phyloP scores from a whole-genome alignment of 2,329 filamentous ascomycete species.

The Ophiostoma himal-ulmi region DNA sequence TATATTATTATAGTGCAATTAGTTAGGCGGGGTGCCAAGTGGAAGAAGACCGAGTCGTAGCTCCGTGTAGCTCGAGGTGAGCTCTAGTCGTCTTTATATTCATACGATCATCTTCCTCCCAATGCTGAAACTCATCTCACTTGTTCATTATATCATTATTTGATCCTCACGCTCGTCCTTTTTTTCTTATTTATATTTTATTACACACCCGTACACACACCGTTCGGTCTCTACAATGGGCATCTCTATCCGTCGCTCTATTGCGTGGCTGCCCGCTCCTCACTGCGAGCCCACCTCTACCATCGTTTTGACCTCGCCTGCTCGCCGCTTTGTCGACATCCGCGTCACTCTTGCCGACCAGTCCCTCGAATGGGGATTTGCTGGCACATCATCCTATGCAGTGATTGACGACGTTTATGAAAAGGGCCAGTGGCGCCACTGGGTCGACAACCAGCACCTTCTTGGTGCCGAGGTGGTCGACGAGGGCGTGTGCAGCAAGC shows the following conservation, averaged over 20 bases:
- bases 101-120: neutral
- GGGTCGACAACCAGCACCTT: slow-evolving; percentile 50
- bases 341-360: slow-evolving; percentile 38
- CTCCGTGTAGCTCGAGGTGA: neutral
- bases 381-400: slow-evolving; percentile 45
- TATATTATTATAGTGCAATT: slow-evolving; percentile 7
- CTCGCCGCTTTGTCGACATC: slow-evolving; percentile 55
- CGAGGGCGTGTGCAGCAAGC: slow-evolving; percentile 50
- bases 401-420: slow-evolving; percentile 27
- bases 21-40: slow-evolving; percentile 5
- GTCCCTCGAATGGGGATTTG: slow-evolving; percentile 60
- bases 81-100: neutral
- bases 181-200: neutral
- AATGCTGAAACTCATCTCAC: neutral
- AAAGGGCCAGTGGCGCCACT: slow-evolving; percentile 49
- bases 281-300: slow-evolving; percentile 58
- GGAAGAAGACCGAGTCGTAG: neutral
- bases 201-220: neutral
- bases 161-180: neutral
- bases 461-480: slow-evolving; percentile 42
- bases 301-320: slow-evolving; percentile 56
- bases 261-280: slow-evolving; percentile 50
- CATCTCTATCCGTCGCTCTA: slow-evolving; percentile 54
- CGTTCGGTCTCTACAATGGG: slow-evolving; percentile 32
- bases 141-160: neutral